These are phyloP conservation scores for Emergomyces orientalis DNA, from an alignment of 2,329 filamentous ascomycete species.

Conservation along the genomic window DNA sequence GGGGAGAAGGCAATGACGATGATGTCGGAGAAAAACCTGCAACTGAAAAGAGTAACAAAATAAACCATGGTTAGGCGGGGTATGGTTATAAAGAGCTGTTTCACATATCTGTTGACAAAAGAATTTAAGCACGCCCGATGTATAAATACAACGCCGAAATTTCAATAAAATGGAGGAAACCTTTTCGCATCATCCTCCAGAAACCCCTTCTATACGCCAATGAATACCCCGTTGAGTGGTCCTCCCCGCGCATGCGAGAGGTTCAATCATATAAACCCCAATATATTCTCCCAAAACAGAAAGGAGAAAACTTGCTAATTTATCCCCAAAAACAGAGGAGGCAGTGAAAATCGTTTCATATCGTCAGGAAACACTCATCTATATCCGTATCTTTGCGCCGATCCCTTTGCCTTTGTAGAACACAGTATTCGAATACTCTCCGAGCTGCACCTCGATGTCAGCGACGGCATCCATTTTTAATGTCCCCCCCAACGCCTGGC, in stretches of 20 bases:
- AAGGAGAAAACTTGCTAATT: slow-evolving; percentile 8
- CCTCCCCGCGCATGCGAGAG: neutral
- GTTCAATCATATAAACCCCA: slow-evolving; percentile 8
- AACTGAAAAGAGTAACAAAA: neutral
- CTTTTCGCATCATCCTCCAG: neutral
- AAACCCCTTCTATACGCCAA: neutral
- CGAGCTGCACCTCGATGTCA: slow-evolving; percentile 63
- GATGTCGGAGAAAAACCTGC: neutral
- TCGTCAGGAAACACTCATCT: slow-evolving; percentile 5
- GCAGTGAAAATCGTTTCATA: neutral
- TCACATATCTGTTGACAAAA: neutral
- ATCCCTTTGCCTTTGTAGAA: slow-evolving; percentile 63
- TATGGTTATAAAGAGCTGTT: neutral
- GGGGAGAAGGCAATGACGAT: neutral
- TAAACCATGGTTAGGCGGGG: neutral
- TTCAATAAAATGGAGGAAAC: neutral
- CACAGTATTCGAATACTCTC: slow-evolving; percentile 62
- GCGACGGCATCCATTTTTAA: slow-evolving; percentile 72
- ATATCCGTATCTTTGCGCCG: slow-evolving; percentile 50
- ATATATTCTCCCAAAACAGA: slow-evolving; percentile 7
- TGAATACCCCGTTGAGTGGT: neutral
- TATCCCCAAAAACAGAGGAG: neutral
- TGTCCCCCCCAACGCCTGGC: slow-evolving; percentile 67
- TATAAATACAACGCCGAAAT: neutral
- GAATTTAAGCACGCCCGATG: neutral